Percentiles rank a stretch among this genome's conserved stretches.
phyloP scores from a whole-genome alignment of 116 monocot species.

The Zostera marina region DNA sequence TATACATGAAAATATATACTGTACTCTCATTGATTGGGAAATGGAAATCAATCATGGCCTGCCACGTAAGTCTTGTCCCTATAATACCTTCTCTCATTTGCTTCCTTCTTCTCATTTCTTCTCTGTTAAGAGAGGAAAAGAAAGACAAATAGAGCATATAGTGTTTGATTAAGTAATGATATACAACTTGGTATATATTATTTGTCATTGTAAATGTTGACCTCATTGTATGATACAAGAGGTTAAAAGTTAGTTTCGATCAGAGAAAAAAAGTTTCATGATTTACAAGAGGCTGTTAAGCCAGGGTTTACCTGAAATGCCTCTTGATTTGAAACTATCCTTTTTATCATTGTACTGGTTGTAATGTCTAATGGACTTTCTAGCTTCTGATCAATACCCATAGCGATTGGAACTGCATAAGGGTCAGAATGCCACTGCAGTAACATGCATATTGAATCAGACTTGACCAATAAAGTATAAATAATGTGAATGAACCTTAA shows the following conservation, averaged over 20 bases:
- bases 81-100: slow-evolving; percentile 70
- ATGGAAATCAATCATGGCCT: slow-evolving; percentile 63
- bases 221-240: too few relatives aligned
- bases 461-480: too few relatives aligned
- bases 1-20: too few relatives aligned
- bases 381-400: slow-evolving; percentile 54
- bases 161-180: too few relatives aligned
- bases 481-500: not conserved
- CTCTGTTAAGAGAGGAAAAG: slow-evolving; percentile 31
- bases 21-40: too few relatives aligned
- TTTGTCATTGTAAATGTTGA: too few relatives aligned
- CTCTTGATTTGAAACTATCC: slow-evolving; percentile 86
- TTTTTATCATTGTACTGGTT: slow-evolving; percentile 82
- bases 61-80: slow-evolving; percentile 40
- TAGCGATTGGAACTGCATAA: slow-evolving; percentile 54
- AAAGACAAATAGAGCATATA: too few relatives aligned
- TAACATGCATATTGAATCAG: not conserved
- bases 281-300: not conserved
- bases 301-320: slow-evolving; percentile 48
- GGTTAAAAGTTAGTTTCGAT: too few relatives aligned
- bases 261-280: too few relatives aligned
- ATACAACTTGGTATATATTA: too few relatives aligned
- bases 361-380: slow-evolving; percentile 82
- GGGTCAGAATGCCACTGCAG: slow-evolving; percentile 62
- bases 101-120: slow-evolving; percentile 91